Base-by-base conservation (phyloP, 305 asterid genomes). In the Fraxinus nigra region DNA sequence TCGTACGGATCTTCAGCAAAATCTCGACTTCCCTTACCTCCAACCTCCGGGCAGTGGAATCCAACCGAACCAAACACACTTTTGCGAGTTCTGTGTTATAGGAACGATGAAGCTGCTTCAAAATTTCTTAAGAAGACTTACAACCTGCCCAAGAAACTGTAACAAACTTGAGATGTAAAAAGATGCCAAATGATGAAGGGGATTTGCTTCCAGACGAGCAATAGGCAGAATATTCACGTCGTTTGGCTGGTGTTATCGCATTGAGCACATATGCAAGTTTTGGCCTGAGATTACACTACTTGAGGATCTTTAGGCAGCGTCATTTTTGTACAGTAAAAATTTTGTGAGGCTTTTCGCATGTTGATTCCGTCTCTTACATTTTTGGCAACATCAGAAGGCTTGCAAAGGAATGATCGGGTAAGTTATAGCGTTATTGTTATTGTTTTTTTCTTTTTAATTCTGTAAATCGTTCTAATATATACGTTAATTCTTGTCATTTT, bases 41-140 rank as follows among this genome's bases (percentile, higher is more conserved):
- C 98, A 59, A 95, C 98, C 0, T 92, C 99, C 0, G 99, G 97
- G 65, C 97, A 95, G 76, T 95, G 99, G 99, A 92, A 84, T 83
- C 89, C 97, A 1, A 86, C 92, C 1, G 99, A 95, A 63, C 96
- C 99, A 0, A 95, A 95, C 88, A 95, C 97, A 0, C 84, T 96
- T 86, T 77, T 96, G 87, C 90, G 99, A 40, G 94, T 96, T 88
- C 77, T 93, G 83, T 96, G 99, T 85, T 86, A 94, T 86, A 91
- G 99, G 83, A 90, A 94, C 18, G 98, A 96, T 28, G 99, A 92
- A 18, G 91, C 94, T 76, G 98, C 99, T 59, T 81, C 99, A 0
- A 96, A 86, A 88, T 96, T 96, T 90, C 97, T 96, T n/a, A 96
- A 91, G 90, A 96, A 90, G 90, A 91, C 97, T 14, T 94, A 94